Percentiles rank a stretch among this genome's conserved stretches.
These are phyloP conservation scores for Chaetomium fimeti DNA, from an alignment of 495 filamentous ascomycete genomes.

Conservation along the genomic window DNA sequence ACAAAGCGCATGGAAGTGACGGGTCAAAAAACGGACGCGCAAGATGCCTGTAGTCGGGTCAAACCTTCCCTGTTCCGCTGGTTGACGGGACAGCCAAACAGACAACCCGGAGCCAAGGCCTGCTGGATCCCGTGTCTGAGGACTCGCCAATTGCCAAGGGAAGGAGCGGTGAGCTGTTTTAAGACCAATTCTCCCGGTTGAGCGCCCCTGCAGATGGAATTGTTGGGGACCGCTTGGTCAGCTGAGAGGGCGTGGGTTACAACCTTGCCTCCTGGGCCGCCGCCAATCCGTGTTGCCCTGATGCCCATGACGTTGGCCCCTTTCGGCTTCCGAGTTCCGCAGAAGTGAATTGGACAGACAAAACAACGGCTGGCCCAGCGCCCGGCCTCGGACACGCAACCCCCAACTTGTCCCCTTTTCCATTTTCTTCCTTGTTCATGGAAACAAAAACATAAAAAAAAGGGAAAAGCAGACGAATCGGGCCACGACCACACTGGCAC, in stretches of 20 bases:
- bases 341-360: slow-evolving; percentile 1
- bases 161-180: slow-evolving; percentile 37
- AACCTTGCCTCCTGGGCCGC: slow-evolving; percentile 19
- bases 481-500: not conserved
- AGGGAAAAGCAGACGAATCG: not conserved
- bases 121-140: slow-evolving; percentile 15
- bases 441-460: not conserved
- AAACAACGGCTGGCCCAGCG: slow-evolving; percentile 10
- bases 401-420: not conserved
- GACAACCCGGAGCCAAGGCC: slow-evolving; percentile 13
- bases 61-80: not conserved
- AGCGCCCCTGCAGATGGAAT: slow-evolving; percentile 30
- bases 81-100: not conserved
- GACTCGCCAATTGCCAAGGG: slow-evolving; percentile 24
- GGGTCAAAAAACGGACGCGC: not conserved
- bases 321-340: slow-evolving; percentile 22
- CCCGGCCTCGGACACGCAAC: not conserved
- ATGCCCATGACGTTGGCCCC: slow-evolving; percentile 25
- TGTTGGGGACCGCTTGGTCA: slow-evolving; percentile 34
- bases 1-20: not conserved
- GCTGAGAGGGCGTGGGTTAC: slow-evolving; percentile 24
- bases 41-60: slow-evolving; percentile 9
- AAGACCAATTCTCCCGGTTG: slow-evolving; percentile 34
- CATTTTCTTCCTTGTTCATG: not conserved
- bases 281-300: slow-evolving; percentile 11